phyloP scores from a whole-genome alignment of 164 flowering plant genomes.

The Aristolochia californica region DNA sequence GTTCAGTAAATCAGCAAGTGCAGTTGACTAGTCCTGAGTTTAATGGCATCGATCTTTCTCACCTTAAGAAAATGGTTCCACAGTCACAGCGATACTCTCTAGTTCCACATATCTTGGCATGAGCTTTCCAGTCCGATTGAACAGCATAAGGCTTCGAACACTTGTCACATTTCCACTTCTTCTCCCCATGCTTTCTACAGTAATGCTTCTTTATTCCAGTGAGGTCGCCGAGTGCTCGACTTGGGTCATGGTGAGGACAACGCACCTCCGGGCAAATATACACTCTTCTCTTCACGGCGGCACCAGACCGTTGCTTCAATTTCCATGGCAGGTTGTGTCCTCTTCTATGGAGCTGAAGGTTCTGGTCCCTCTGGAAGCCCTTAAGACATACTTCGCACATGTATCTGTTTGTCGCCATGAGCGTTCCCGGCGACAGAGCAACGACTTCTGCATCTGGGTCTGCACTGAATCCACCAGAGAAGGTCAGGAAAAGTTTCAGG shows the following conservation, averaged over 20 bases:
- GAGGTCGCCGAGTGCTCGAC: slow-evolving; percentile 87
- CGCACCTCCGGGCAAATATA: slow-evolving; percentile 82
- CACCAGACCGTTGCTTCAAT: slow-evolving; percentile 72
- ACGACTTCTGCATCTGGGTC: slow-evolving; percentile 96
- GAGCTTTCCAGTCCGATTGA: slow-evolving; percentile 90
- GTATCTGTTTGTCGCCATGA: slow-evolving; percentile 95
- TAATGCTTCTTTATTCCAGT: slow-evolving; percentile 94
- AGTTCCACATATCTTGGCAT: slow-evolving; percentile 84
- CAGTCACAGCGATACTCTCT: slow-evolving; percentile 89
- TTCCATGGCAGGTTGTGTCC: slow-evolving; percentile 98
- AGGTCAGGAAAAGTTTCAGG: no score
- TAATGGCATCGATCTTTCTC: slow-evolving; percentile 5
- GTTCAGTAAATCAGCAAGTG: no score
- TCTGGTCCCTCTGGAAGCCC: slow-evolving; percentile 93
- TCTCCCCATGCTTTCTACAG: slow-evolving; percentile 90
- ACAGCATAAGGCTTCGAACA: slow-evolving; percentile 88
- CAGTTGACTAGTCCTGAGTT: no score
- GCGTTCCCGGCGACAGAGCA: slow-evolving; percentile 78
- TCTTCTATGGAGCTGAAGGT: slow-evolving; percentile 77
- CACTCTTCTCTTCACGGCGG: slow-evolving; percentile 47
- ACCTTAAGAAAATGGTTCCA: slow-evolving; percentile 85
- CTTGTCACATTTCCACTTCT: slow-evolving; percentile 96
- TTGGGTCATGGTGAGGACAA: slow-evolving; percentile 83
- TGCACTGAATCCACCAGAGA: slow-evolving; percentile 4
- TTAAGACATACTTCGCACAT: slow-evolving; percentile 88